Evolutionary conservation across 352 stramenopile genomes (phyloP), one percentile per base, ranked within the genome.

Genomic region (Phytophthora cactorum): DNA sequence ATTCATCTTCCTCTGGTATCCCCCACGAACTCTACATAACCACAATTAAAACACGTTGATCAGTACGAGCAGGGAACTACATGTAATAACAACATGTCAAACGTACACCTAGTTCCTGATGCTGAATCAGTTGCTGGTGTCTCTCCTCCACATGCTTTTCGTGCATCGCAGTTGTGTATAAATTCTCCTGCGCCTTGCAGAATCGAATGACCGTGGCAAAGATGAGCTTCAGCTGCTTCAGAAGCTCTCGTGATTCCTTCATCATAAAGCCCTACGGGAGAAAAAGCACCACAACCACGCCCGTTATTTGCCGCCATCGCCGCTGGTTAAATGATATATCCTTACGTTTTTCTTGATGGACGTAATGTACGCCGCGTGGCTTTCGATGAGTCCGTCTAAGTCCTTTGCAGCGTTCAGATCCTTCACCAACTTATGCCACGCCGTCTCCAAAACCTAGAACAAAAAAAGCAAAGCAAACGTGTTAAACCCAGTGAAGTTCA

Each of bases 351-450:
- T 77, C 52, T 96, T 93, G 72, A 97, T 93, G 2, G 94, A 88
- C 22, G 84, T 57, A 34, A 99, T 91, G 69, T 99, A 99, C 4
- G 88, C 75, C 66, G 98, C 88, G 62, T 99, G 97, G 39, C 95
- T 97, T 65, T 89, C 78, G 61, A 99, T 98, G 22, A 99, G 77
- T 61, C 97, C 91, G 68, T 99, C 97, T 56, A 99, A 76, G 59
- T 98, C 95, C 22, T 86, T 89, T 12, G 97, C 93, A 32, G 85
- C 83, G 11, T 97, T 88, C 14, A 99, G 74, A 56, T 93, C 89
- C 41, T 90, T 81, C 31, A 97, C 83, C 3, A 99, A 78, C 47
- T 86, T 85, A 59, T 98, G 84, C 97, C 97, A 99, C 36, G 94
- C 96, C 2, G 87, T 97, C 60, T 97, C 91, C 7, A 97, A 72